These are phyloP conservation scores for Cladosporium sphaerospermum DNA, from an alignment of 2,329 filamentous ascomycete species.

Conservation along the genomic window DNA sequence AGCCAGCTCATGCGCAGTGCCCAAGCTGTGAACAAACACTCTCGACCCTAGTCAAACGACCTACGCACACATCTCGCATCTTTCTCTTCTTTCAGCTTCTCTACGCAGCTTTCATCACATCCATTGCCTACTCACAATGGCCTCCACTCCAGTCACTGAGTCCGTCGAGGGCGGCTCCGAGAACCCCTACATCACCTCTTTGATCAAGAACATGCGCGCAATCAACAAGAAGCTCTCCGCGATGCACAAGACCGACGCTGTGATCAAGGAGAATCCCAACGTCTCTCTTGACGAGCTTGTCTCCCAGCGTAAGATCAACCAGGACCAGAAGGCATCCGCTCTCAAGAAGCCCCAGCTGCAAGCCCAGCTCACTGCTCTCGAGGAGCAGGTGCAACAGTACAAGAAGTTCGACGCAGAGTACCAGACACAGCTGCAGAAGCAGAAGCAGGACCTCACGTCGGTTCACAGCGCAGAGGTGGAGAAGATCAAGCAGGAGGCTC, in stretches of 20 bases:
- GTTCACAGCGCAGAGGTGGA: constrained; percentile 53
- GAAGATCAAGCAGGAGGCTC: constrained; percentile 48
- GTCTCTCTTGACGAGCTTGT: constrained; percentile 70
- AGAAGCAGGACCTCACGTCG: constrained; percentile 51
- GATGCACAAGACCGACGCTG: constrained; percentile 63
- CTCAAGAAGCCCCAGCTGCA: constrained; percentile 70
- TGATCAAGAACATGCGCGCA: constrained; percentile 91
- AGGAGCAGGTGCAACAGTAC: constrained; percentile 68
- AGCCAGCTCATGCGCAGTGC: too few relatives aligned
- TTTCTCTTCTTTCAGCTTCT: too few relatives aligned
- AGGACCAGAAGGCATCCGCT: constrained; percentile 70
- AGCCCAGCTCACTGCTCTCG: constrained; percentile 60
- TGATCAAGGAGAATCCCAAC: constrained; percentile 63
- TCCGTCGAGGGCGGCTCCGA: constrained; percentile 57
- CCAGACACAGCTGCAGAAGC: constrained; percentile 52
- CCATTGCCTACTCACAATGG: constrained; percentile 6
- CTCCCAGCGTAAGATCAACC: constrained; percentile 65
- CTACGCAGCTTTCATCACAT: not conserved
- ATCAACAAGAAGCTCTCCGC: constrained; percentile 86
- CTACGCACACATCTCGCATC: too few relatives aligned
- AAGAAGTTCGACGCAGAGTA: constrained; percentile 71
- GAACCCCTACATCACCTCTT: constrained; percentile 75
- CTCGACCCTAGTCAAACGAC: too few relatives aligned
- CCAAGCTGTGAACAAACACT: too few relatives aligned
- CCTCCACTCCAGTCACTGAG: constrained; percentile 13